These are phyloP conservation scores for Gnomoniopsis smithogilvyi DNA, from an alignment of 2,329 filamentous ascomycete species.

Conservation along the genomic window DNA sequence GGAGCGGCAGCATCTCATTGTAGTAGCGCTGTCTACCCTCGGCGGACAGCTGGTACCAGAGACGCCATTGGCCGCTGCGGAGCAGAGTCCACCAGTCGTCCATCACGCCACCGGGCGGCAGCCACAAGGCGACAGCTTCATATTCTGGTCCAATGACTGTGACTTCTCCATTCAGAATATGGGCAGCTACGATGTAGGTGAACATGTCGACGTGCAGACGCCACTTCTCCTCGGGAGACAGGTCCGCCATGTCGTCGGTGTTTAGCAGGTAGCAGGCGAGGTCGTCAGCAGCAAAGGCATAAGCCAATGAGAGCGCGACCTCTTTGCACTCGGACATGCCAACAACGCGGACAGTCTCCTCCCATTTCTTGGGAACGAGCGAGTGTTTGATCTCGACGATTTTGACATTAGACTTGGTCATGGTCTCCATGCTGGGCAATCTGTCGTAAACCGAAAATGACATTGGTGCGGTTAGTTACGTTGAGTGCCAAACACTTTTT, in stretches of 20 bases:
- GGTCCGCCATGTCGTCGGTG: constrained; percentile 61
- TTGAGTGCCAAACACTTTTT: not conserved
- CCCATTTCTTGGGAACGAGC: constrained; percentile 51
- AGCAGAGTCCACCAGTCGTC: constrained; percentile 71
- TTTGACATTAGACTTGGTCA: constrained; percentile 27
- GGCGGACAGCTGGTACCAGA: constrained; percentile 68
- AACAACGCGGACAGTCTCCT: constrained; percentile 59
- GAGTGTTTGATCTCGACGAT: constrained; percentile 36
- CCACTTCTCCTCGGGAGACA: constrained; percentile 68
- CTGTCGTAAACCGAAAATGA: not conserved
- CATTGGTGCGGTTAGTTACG: not conserved
- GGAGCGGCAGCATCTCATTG: constrained; percentile 69
- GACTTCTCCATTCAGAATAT: constrained; percentile 70
- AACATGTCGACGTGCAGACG: constrained; percentile 73
- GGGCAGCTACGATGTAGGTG: constrained; percentile 73
- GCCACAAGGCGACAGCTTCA: constrained; percentile 77
- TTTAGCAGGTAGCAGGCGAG: constrained; percentile 73
- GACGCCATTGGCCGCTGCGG: constrained; percentile 73
- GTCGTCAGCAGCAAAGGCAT: constrained; percentile 74
- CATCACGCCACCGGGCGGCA: constrained; percentile 70
- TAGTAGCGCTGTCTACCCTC: constrained; percentile 76
- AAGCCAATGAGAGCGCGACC: constrained; percentile 68
- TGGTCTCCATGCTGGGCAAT: constrained; percentile 41
- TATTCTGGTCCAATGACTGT: constrained; percentile 73
- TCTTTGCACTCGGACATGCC: constrained; percentile 65